phyloP scores from a whole-genome alignment of 148 eudicot genomes.

The Tetragonia tetragonoides region DNA sequence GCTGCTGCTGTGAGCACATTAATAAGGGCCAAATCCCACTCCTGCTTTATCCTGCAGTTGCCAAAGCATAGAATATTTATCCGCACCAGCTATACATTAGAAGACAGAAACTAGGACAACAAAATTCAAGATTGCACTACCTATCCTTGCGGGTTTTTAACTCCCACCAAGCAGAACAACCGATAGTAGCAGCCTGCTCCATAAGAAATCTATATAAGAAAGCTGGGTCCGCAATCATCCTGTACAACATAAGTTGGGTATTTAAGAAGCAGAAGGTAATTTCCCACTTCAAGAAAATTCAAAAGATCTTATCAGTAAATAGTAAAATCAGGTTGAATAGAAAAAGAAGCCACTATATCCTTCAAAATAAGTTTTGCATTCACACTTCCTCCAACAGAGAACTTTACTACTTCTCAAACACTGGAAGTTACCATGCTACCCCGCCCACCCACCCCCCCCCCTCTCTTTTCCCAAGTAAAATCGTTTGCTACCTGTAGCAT shows the following conservation, averaged over 20 bases:
- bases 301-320: not conserved
- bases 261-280: conserved; percentile 5
- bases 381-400: not conserved
- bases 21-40: conserved; percentile 93
- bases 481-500: not conserved
- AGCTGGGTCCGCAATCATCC: conserved; percentile 99
- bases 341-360: not conserved
- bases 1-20: conserved; percentile 90
- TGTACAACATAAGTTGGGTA: conserved; percentile 33
- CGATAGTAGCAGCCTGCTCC: conserved; percentile 87
- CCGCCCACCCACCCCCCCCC: not conserved
- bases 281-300: not conserved
- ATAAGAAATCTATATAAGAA: conserved; percentile 72
- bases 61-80: conserved; percentile 13
- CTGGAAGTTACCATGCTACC: not conserved
- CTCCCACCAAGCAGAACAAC: conserved; percentile 83
- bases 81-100: conserved; percentile 2
- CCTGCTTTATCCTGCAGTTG: conserved; percentile 79
- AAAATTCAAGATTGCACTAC: conserved; percentile 30
- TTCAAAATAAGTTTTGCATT: not conserved
- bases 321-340: not conserved
- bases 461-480: not conserved
- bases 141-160: conserved; percentile 78
- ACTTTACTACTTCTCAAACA: not conserved
- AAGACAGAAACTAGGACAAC: not conserved